These are phyloP conservation scores for Macaranga tanarius DNA, from an alignment of 441 rosid genomes.

Conservation along the genomic window DNA sequence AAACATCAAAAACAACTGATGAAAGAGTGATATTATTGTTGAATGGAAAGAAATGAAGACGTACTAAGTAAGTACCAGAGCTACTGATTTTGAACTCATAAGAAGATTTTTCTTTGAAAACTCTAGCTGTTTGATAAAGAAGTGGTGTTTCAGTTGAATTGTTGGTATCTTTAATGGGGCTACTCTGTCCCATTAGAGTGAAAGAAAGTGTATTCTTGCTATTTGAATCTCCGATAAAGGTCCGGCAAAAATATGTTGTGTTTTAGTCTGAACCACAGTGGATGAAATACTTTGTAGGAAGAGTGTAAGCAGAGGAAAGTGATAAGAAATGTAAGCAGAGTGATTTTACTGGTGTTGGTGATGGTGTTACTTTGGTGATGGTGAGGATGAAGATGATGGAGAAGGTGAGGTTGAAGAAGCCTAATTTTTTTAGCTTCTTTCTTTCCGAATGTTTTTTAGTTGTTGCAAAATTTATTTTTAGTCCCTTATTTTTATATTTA, in stretches of 20 bases:
- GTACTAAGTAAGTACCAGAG: conserved; percentile 41
- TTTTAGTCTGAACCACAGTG: conserved; percentile 64
- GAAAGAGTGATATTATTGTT: conserved; percentile 7
- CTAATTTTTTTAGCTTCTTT: no score
- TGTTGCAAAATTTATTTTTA: no score
- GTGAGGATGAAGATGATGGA: no score
- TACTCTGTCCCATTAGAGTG: conserved; percentile 22
- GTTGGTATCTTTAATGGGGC: conserved; percentile 4
- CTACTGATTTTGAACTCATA: conserved; percentile 37
- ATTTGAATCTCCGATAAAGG: conserved; percentile 39
- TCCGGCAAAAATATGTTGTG: no score
- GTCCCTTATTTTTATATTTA: no score
- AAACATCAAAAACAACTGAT: conserved; percentile 44
- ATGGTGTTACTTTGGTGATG: no score
- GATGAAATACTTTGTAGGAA: conserved; percentile 38
- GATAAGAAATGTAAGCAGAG: conserved; percentile 23
- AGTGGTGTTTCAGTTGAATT: conserved; percentile 18
- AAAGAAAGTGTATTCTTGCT: conserved; percentile 25
- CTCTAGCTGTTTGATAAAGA: conserved; percentile 51
- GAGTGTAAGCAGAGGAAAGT: conserved; percentile 22
- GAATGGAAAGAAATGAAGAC: conserved; percentile 54
- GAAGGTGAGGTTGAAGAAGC: no score
- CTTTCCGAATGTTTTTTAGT: no score
- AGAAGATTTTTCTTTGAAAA: conserved; percentile 31
- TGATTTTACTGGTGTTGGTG: no score